Evolutionary conservation across 2,329 filamentous ascomycete genomes (phyloP).

Genomic region (Phaeomoniella chlamydospora): DNA sequence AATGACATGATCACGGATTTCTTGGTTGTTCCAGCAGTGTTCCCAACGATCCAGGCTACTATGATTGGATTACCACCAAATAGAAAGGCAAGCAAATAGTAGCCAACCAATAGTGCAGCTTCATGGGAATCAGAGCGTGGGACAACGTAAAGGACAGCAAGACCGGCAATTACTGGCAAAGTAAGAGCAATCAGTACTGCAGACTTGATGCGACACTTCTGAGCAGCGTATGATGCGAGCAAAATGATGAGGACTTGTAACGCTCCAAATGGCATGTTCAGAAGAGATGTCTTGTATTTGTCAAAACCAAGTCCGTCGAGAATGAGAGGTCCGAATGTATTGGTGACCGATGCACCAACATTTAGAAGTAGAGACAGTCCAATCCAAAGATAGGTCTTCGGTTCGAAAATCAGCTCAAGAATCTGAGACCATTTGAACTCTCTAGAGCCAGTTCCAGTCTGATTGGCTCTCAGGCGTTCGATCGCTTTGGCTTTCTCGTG

Average conservation of each 20-base stretch:
- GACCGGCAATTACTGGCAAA: slow-evolving; percentile 46
- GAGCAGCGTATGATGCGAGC: slow-evolving; percentile 41
- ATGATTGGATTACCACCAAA: slow-evolving; percentile 53
- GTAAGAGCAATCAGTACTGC: slow-evolving; percentile 38
- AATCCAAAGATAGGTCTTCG: slow-evolving; percentile 44
- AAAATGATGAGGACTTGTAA: slow-evolving; percentile 48
- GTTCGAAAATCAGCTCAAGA: slow-evolving; percentile 24
- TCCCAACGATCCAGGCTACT: slow-evolving; percentile 54
- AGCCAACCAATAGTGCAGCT: slow-evolving; percentile 40
- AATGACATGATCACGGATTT: slow-evolving; percentile 50
- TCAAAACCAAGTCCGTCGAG: slow-evolving; percentile 46
- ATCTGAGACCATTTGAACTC: slow-evolving; percentile 32
- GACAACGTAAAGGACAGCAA: slow-evolving; percentile 35
- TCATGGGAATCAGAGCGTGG: slow-evolving; percentile 26
- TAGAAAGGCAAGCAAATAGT: slow-evolving; percentile 52
- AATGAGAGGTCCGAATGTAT: slow-evolving; percentile 52
- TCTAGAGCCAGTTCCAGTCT: slow-evolving; percentile 29
- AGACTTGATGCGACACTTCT: slow-evolving; percentile 43
- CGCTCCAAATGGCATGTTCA: slow-evolving; percentile 54
- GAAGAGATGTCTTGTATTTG: slow-evolving; percentile 40
- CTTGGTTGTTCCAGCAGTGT: slow-evolving; percentile 54
- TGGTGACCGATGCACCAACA: slow-evolving; percentile 48
- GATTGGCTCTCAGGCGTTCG: slow-evolving; percentile 34
- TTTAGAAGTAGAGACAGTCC: slow-evolving; percentile 48
- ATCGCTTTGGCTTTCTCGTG: slow-evolving; percentile 31